Conservation (phyloP, 345 rosid genomes). For the Raphanus sativus region DNA sequence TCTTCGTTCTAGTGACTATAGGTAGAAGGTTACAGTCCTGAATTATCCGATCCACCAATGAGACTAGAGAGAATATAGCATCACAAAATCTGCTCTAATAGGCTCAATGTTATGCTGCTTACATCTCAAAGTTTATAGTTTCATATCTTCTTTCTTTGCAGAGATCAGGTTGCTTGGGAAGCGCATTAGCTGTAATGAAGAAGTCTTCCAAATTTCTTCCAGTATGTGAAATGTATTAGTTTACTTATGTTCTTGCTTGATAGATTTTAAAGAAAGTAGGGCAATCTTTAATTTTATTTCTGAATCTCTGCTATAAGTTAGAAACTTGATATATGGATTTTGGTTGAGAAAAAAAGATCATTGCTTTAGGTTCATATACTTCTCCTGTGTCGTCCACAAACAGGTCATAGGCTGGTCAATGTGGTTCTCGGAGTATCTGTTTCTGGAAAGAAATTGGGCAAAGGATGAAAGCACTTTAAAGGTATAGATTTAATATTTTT, state of each 20-base stretch:
- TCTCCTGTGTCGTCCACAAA: not conserved
- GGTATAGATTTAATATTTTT: conserved; percentile 17
- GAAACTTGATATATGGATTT: not conserved
- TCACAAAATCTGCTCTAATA: not conserved
- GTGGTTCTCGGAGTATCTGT: conserved; percentile 98
- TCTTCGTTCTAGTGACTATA: conserved; percentile 4
- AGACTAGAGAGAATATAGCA: conserved; percentile 12
- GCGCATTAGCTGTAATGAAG: conserved; percentile 92
- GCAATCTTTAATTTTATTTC: not conserved
- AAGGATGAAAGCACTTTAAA: conserved; percentile 83
- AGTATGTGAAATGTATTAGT: conserved; percentile 46
- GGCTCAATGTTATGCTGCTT: conserved; percentile 17
- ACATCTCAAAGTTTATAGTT: conserved; percentile 28
- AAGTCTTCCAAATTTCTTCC: conserved; percentile 90
- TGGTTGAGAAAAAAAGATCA: not conserved
- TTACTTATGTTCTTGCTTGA: conserved; percentile 8
- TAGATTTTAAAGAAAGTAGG: not conserved
- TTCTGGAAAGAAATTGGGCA: conserved; percentile 90
- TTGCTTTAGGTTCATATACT: not conserved
- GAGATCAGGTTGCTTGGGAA: conserved; percentile 96
- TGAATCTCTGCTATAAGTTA: not conserved
- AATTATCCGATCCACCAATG: conserved; percentile 1
- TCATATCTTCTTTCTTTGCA: conserved; percentile 40
- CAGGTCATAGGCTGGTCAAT: conserved; percentile 99
- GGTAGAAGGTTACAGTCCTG: not conserved